Conservation (phyloP, 768 basidiomycete species). For the Macrolepiota dolichaula region DNA sequence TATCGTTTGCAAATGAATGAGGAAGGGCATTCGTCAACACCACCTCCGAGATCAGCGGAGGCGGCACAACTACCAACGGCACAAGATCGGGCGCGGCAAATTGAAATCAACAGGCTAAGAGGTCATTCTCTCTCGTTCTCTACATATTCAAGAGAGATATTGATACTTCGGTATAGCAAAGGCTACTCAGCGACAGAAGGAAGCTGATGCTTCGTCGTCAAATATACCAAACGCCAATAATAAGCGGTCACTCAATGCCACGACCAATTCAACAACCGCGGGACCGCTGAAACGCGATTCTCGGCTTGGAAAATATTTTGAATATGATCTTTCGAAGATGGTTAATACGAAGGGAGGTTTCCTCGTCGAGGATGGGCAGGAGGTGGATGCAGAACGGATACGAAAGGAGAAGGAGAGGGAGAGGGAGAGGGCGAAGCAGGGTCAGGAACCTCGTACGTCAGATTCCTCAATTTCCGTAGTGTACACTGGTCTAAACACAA, state of each 20-base stretch:
- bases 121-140: slow-evolving; percentile 33
- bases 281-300: slow-evolving; percentile 67
- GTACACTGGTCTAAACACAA: not conserved
- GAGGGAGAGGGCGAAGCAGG: slow-evolving; percentile 71
- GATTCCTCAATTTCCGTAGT: not conserved
- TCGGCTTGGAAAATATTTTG: slow-evolving; percentile 88
- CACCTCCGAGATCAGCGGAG: slow-evolving; percentile 28
- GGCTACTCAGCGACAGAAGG: slow-evolving; percentile 65
- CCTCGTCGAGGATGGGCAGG: slow-evolving; percentile 84
- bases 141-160: not conserved
- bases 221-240: slow-evolving; percentile 56
- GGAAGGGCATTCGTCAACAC: slow-evolving; percentile 32
- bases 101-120: slow-evolving; percentile 79
- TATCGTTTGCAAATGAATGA: slow-evolving; percentile 19
- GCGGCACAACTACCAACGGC: slow-evolving; percentile 35
- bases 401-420: slow-evolving; percentile 82
- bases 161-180: slow-evolving; percentile 50
- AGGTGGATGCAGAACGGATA: slow-evolving; percentile 70
- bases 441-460: slow-evolving; percentile 66
- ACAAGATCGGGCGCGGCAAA: slow-evolving; percentile 65
- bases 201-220: slow-evolving; percentile 49
- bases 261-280: slow-evolving; percentile 64
- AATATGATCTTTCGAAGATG: slow-evolving; percentile 96
- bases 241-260: slow-evolving; percentile 66
- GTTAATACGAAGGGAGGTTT: slow-evolving; percentile 97